A percentile compares a stretch with the other conserved stretches of the same genome.
These are phyloP conservation scores for Penicillium cataractarum DNA, from an alignment of 495 filamentous ascomycete species.

Conservation along the genomic window DNA sequence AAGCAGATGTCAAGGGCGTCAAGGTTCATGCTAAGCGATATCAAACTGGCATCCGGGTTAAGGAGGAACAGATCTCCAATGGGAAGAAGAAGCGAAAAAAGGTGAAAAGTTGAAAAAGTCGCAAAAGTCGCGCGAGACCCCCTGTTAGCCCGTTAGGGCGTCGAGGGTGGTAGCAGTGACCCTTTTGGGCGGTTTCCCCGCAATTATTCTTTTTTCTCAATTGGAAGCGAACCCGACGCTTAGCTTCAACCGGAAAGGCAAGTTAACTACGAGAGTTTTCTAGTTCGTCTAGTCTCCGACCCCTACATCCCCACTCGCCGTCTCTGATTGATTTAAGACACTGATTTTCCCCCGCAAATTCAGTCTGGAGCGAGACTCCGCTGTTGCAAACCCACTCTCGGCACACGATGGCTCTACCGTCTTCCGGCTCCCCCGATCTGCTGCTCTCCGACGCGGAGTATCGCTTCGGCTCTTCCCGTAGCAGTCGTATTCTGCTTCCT, in stretches of 20 bases:
- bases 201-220: background rate
- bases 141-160: too few species aligned
- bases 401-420: background rate
- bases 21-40: background rate
- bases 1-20: background rate
- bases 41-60: background rate
- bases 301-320: background rate
- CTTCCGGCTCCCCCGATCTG: background rate
- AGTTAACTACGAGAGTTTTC: background rate
- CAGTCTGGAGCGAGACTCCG: background rate
- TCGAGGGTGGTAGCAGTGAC: too few species aligned
- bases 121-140: background rate
- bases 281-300: background rate
- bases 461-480: background rate
- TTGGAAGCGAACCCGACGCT: background rate
- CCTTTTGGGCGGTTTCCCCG: background rate
- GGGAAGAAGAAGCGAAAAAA: background rate
- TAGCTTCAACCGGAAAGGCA: background rate
- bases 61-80: background rate
- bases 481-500: background rate
- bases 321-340: background rate
- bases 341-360: background rate
- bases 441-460: background rate
- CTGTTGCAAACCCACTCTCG: background rate
- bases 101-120: too few species aligned